Evolutionary conservation across 371 early-diverging fungal species (phyloP).

Genomic region (Coemansia sp.): DNA sequence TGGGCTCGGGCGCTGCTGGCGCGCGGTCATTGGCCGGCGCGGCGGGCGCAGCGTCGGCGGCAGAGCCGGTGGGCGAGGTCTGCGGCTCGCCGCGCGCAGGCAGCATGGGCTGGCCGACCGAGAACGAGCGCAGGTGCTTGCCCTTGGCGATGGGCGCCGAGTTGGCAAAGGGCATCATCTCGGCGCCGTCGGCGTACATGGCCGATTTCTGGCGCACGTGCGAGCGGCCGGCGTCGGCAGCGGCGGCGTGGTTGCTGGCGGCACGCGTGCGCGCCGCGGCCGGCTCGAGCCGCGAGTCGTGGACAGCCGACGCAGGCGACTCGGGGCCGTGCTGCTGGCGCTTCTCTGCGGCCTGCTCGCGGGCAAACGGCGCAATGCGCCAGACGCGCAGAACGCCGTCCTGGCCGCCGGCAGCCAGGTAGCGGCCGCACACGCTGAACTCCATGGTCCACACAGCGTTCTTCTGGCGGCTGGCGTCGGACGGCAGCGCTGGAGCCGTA

Average conservation of each 20-base stretch:
- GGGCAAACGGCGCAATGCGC: constrained; percentile 57
- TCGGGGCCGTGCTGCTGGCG: constrained; percentile 34
- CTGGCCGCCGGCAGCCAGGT: constrained; percentile 77
- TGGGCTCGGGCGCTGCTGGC: background rate
- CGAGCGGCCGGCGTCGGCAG: background rate
- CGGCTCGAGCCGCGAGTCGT: background rate
- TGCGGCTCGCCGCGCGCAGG: background rate
- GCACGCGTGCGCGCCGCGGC: too few relatives aligned
- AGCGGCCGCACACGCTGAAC: constrained; percentile 77
- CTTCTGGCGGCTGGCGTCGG: background rate
- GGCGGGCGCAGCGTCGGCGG: background rate
- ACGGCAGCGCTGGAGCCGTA: background rate
- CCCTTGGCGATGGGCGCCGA: constrained; percentile 32
- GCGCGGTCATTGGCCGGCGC: background rate
- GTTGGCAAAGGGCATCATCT: constrained; percentile 31
- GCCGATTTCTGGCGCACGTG: constrained; percentile 12
- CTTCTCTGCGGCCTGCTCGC: constrained; percentile 36
- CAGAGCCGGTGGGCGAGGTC: background rate
- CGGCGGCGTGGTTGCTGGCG: background rate
- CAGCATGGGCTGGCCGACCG: constrained; percentile 18
- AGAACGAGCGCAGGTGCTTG: constrained; percentile 39
- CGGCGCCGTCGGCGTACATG: constrained; percentile 1
- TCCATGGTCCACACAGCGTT: constrained; percentile 54
- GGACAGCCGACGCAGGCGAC: background rate
- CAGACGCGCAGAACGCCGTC: constrained; percentile 73